Evolutionary conservation across 1,284 basidiomycete genomes (phyloP), one percentile per base, ranked within the genome.

Genomic region (Pseudozyma thailandica): DNA sequence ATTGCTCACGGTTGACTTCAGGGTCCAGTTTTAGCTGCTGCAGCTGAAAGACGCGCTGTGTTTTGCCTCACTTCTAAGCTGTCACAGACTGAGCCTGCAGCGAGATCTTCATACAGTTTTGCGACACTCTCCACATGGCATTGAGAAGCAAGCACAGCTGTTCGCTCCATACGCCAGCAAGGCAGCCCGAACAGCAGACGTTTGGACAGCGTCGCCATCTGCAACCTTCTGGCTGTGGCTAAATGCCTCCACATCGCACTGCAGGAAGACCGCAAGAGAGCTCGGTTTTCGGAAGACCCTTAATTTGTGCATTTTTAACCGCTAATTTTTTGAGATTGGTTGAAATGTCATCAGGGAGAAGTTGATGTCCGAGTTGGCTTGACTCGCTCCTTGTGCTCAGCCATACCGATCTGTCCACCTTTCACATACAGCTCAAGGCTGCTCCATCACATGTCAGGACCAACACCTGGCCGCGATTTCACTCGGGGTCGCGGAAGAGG

Each of bases 281-380:
- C 35, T 56, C 52, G 63, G 57, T 31, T 45, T 6, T 66, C 63
- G 63, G 63, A 52, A 60, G 57, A 52, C 63, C 63, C 63, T 55
- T 49, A 9, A 26, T 26, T 15, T 5, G 13, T 44, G 25, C 25
- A 8, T 28, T 44, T 44, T 44, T 12, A 28, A 15, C 42, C 42
- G 10, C 7, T 21, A 20, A n/a, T 45, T 45, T 52, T 44, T 18
- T 16, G 15, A 7, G n/a, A 16, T n/a, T 38, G 48, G 23, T 31
- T 46, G 16, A 41, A 3, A 13, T 33, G 31, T 33, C 2, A 13
- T 33, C 4, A 16, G n/a, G n/a, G 12, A 16, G 12, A 33, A 4
- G 4, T 10, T 33, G 7, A 33, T 33, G 7, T 38, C 15, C 9
- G 18, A 38, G 3, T 18, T 4, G 16, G 20, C 20, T 38, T 38